Evolutionary conservation across 2,329 filamentous ascomycete species (phyloP), one percentile per base, ranked within the genome.

Genomic region (Dothideomycetes sp.): DNA sequence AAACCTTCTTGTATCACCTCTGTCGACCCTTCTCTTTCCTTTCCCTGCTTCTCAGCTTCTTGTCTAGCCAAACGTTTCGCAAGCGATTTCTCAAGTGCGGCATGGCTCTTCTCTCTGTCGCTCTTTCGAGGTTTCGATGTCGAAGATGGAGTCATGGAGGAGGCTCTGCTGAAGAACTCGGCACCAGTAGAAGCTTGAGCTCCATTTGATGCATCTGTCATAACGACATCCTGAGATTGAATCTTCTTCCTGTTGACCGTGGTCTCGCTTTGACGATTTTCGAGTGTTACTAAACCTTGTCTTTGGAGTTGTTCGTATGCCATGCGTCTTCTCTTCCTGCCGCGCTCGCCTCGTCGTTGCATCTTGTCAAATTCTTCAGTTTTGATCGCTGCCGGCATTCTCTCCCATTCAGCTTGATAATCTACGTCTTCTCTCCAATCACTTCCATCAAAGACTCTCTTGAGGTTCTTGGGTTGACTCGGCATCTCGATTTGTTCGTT

Each of bases 391-490:
- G 20, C 19, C 11, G 37, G 30, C 10, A 41, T 35, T 9, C 44
- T 41, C 49, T 76, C 71, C 73, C 73, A 76, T 22, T 67, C 61
- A 13, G 64, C 60, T 32, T 59, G 63, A 37, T 69, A 73, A 2
- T 68, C 51, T 1, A 62, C 58, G 35, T 56, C 59, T 18, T 60
- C 59, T 36, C 68, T 63, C 73, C 73, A 76, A 9, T 31, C 16
- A 28, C 33, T 35, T 8, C 62, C 41, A 9, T 67, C 61, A 32
- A 61, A 49, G 40, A 48, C 49, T 39, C 49, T 49, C 52, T 57
- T 62, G 49, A 55, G 60, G 45, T 57, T 53, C 24, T 42, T 40
- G 39, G 55, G 53, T 38, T 48, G 53, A 20, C 45, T 40, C 31
- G 51, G 45, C 7, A 48, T 28, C 11, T 51, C 15, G 15, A 45